These are phyloP conservation scores for Alternaria gansuensis DNA, from an alignment of 2,329 filamentous ascomycete genomes.

Conservation along the genomic window DNA sequence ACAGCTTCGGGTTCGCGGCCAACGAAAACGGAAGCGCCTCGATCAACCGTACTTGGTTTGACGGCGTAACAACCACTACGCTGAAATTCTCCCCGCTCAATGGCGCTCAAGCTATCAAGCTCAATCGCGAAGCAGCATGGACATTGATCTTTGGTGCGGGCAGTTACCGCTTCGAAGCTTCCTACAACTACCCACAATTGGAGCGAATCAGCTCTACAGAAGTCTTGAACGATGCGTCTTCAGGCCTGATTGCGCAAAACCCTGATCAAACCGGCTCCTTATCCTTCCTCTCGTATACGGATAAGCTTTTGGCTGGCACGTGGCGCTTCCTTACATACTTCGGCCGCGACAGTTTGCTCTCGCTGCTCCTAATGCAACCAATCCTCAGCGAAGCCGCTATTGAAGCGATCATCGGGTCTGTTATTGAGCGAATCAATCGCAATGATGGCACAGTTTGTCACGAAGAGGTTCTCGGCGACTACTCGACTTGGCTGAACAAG, in stretches of 20 bases:
- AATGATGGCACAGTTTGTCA: conserved; percentile 70
- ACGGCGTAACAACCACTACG: conserved; percentile 66
- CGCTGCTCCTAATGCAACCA: conserved; percentile 65
- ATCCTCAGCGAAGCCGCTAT: conserved; percentile 66
- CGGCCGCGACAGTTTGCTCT: conserved; percentile 71
- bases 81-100: conserved; percentile 56
- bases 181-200: conserved; percentile 70
- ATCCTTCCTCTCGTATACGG: conserved; percentile 70
- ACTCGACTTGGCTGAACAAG: conserved; percentile 67
- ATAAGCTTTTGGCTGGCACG: conserved; percentile 70
- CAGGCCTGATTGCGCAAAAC: conserved; percentile 57
- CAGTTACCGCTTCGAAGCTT: conserved; percentile 66
- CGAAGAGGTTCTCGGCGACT: conserved; percentile 72
- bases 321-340: conserved; percentile 75
- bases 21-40: conserved; percentile 57
- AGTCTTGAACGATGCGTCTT: conserved; percentile 61
- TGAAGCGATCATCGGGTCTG: conserved; percentile 69
- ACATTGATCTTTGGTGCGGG: conserved; percentile 62
- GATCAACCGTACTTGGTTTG: conserved; percentile 67
- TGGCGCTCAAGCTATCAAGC: conserved; percentile 29
- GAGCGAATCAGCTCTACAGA: conserved; percentile 61
- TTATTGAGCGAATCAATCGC: conserved; percentile 68
- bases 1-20: conserved; percentile 58
- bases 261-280: conserved; percentile 62
- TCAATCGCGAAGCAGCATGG: conserved; percentile 41